Evolutionary conservation across 345 rosid genomes (phyloP).

Genomic region (Clarkia xantiana): DNA sequence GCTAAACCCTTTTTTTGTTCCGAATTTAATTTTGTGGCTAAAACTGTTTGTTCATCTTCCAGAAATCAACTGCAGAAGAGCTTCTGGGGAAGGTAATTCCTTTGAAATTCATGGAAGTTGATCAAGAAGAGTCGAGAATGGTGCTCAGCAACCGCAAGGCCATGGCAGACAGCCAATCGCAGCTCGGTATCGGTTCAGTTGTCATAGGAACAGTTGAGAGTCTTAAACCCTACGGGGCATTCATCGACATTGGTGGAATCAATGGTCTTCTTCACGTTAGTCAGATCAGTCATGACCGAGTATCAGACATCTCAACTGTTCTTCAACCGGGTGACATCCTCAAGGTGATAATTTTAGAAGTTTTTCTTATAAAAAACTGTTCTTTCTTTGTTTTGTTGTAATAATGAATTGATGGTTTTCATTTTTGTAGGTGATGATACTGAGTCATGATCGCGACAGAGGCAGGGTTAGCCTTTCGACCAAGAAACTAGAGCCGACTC

Average conservation of each 20-base stretch:
- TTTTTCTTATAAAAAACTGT: not conserved
- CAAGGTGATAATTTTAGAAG: constrained; percentile 34
- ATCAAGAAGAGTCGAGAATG: constrained; percentile 83
- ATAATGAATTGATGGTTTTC: too few species aligned
- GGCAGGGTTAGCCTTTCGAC: constrained; percentile 96
- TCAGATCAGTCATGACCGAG: constrained; percentile 93
- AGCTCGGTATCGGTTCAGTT: constrained; percentile 89
- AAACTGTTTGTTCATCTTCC: constrained; percentile 2
- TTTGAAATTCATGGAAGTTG: constrained; percentile 90
- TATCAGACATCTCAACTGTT: constrained; percentile 82
- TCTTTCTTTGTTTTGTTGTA: too few species aligned
- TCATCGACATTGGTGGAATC: constrained; percentile 91
- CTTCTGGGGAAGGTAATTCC: constrained; percentile 75
- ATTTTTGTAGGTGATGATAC: constrained; percentile 60
- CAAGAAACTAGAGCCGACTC: constrained; percentile 94
- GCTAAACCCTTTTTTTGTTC: too few species aligned
- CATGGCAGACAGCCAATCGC: constrained; percentile 94
- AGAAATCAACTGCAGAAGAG: constrained; percentile 83
- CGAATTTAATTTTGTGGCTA: too few species aligned
- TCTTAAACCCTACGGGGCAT: constrained; percentile 94
- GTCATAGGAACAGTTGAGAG: constrained; percentile 83
- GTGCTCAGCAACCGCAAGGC: constrained; percentile 97
- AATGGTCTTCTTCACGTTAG: constrained; percentile 98
- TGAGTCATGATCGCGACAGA: constrained; percentile 98
- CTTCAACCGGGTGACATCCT: constrained; percentile 95